A percentile compares a stretch with the other conserved stretches of the same genome.
These are phyloP conservation scores for Hyparrhenia diplandra DNA, from an alignment of 176 grass and related monocot genomes.

Conservation along the genomic window DNA sequence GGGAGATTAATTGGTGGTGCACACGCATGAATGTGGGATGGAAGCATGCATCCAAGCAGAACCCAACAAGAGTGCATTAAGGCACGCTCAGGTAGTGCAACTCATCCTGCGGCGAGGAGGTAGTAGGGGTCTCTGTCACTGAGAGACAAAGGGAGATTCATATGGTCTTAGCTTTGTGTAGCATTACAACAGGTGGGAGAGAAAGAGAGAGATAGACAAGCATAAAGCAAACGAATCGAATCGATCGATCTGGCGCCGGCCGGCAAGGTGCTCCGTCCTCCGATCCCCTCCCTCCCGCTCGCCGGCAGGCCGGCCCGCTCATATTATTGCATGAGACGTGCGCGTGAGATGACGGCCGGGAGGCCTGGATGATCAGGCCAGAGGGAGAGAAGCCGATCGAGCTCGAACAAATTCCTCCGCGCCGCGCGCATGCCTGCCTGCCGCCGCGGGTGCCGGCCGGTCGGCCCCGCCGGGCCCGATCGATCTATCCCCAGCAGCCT, in stretches of 20 bases:
- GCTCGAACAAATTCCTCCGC: neutral
- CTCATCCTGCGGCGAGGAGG: neutral
- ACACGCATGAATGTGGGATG: constrained; percentile 7
- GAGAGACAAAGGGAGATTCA: constrained; percentile 16
- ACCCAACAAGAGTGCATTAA: constrained; percentile 16
- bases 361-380: neutral
- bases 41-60: neutral
- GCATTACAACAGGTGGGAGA: constrained; percentile 14
- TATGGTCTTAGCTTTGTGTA: constrained; percentile 39
- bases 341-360: neutral
- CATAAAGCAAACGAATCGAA: constrained; percentile 6
- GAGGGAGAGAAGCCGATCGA: too few species aligned
- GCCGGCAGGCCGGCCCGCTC: too few species aligned
- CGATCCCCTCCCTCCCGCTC: neutral
- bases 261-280: neutral
- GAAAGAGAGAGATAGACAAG: neutral
- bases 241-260: neutral
- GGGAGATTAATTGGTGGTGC: neutral
- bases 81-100: neutral
- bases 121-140: neutral
- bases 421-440: neutral
- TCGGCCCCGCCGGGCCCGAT: neutral
- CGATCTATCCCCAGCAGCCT: too few species aligned
- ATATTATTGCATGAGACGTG: constrained; percentile 22
- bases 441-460: neutral